A percentile compares a stretch with the other conserved stretches of the same genome.
Conservation (phyloP, 2,329 filamentous ascomycete species). For the Alternaria brassicae region DNA sequence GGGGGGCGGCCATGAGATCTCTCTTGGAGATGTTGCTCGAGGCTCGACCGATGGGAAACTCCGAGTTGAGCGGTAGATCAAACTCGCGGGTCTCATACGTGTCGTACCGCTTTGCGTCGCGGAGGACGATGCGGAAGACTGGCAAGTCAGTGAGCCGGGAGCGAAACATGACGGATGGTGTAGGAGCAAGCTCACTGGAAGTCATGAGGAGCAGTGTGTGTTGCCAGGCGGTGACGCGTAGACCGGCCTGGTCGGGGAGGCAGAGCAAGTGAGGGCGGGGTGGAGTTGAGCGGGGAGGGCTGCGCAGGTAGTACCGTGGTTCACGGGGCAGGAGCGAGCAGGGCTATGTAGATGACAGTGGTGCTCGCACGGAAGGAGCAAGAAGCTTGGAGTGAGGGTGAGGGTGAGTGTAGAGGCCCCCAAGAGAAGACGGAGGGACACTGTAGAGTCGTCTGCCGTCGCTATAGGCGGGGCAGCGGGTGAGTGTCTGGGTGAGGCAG, state of each 20-base stretch:
- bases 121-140: conserved; percentile 44
- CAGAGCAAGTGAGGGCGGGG: conserved; percentile 14
- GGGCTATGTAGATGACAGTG: neutral
- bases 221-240: neutral
- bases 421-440: neutral
- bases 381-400: neutral
- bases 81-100: conserved; percentile 41
- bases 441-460: neutral
- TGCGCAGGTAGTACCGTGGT: conserved; percentile 4
- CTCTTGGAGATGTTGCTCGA: conserved; percentile 51
- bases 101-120: conserved; percentile 52
- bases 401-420: too few relatives aligned
- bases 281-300: conserved; percentile 10
- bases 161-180: neutral
- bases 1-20: conserved; percentile 50
- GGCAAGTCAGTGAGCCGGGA: conserved; percentile 14
- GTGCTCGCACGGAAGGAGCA: neutral
- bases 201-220: conserved; percentile 14
- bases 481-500: conserved; percentile 2
- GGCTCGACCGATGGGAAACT: conserved; percentile 52
- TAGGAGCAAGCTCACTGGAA: conserved; percentile 18
- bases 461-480: conserved; percentile 14
- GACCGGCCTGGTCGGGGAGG: neutral
- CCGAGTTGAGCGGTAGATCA: conserved; percentile 31
- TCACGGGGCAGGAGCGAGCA: conserved; percentile 4